Conservation (phyloP, 140 eudicot species). For the Flaveria floridana region DNA sequence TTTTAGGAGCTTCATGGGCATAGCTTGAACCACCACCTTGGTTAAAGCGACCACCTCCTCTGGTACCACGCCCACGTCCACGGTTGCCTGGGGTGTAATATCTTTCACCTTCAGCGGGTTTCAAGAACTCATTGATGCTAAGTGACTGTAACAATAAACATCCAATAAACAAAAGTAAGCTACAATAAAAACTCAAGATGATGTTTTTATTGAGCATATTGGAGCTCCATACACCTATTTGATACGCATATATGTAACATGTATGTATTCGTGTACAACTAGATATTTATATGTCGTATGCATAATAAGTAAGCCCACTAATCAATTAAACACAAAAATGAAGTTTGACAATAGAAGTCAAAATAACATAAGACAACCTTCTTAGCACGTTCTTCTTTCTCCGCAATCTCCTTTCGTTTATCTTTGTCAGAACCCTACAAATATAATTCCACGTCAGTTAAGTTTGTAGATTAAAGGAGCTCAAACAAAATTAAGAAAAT, state of each 20-base stretch:
- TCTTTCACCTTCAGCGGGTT: slow-evolving; percentile 89
- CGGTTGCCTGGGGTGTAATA: slow-evolving; percentile 45
- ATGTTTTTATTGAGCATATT: not conserved
- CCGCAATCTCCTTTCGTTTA: slow-evolving; percentile 74
- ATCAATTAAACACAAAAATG: not conserved
- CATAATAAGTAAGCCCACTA: not conserved
- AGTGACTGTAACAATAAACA: slow-evolving; percentile 51
- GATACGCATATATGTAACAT: not conserved
- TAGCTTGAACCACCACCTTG: slow-evolving; percentile 38
- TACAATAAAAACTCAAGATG: not conserved
- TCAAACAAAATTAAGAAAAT: not conserved
- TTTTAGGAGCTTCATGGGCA: slow-evolving; percentile 61
- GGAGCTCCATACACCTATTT: not conserved
- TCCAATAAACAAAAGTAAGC: not conserved
- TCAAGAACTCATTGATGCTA: slow-evolving; percentile 90
- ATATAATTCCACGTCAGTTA: not conserved
- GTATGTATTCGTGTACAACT: not conserved
- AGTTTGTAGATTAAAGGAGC: not conserved
- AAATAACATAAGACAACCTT: slow-evolving; percentile 48
- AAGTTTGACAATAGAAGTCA: not conserved
- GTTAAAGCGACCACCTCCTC: slow-evolving; percentile 43
- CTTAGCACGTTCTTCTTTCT: slow-evolving; percentile 80
- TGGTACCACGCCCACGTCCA: slow-evolving; percentile 68
- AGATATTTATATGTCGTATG: too few species aligned
- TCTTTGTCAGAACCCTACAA: slow-evolving; percentile 79